phyloP scores from a whole-genome alignment of 2,329 filamentous ascomycete species.

The Colletotrichum chlorophyti region DNA sequence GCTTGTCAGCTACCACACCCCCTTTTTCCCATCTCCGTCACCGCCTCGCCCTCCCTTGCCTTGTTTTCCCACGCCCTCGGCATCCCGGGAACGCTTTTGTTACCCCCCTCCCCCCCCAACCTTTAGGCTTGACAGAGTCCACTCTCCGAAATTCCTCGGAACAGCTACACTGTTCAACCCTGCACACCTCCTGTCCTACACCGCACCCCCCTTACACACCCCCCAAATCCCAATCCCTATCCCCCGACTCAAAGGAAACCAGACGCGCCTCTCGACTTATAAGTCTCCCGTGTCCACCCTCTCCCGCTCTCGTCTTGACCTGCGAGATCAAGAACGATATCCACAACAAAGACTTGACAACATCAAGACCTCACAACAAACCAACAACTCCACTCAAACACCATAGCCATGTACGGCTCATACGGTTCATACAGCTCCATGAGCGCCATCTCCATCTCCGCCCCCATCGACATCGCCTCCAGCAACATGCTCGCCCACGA shows the following conservation, averaged over 20 bases:
- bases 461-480: conserved; percentile 54
- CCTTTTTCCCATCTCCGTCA: conserved; percentile 17
- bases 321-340: conserved; percentile 22
- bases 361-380: conserved; percentile 16
- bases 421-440: conserved; percentile 59
- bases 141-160: conserved; percentile 27
- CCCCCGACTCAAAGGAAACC: conserved; percentile 18
- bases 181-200: conserved; percentile 3
- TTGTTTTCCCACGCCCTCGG: conserved; percentile 29
- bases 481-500: conserved; percentile 49
- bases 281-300: conserved; percentile 28
- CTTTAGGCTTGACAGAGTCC: conserved; percentile 26
- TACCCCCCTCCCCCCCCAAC: no score
- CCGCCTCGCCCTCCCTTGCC: conserved; percentile 29
- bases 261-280: conserved; percentile 27
- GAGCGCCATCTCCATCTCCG: conserved; percentile 43
- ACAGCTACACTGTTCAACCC: conserved; percentile 23
- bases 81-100: conserved; percentile 21
- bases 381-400: conserved; percentile 31
- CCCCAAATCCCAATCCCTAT: no score
- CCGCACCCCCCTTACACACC: neutral
- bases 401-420: conserved; percentile 54
- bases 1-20: conserved; percentile 4
- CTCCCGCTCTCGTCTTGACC: conserved; percentile 1
- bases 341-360: conserved; percentile 7